Evolutionary conservation across 306 rosid species (phyloP), one percentile per base, ranked within the genome.

Genomic region (Quillaja saponaria): DNA sequence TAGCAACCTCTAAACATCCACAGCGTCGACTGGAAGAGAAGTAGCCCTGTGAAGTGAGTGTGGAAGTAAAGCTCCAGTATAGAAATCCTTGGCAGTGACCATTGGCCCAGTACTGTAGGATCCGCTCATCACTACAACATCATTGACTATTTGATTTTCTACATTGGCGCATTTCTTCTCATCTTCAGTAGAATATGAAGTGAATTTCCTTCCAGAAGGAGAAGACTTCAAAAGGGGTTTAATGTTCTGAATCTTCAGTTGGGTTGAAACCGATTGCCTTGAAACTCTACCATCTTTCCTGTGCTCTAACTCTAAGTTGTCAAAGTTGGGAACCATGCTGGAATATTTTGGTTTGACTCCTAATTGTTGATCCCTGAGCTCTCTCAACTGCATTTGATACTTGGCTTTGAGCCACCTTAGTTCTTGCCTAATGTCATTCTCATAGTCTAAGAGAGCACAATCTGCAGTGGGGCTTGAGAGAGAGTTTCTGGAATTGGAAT

Each of bases 361-460:
- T 28, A 89, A 67, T 50, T 87, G 95, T 35, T 80, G 94, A 73
- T 83, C 84, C 73, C 81, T 85, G n/a, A 83, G 78, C 85, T 80
- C 99, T 65, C 96, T 81, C 76, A 87, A 45, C 82, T 94, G 97
- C 81, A 90, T 68, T 76, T 94, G 97, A 77, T 87, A 94, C 67
- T 79, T 94, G 53, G 96, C 99, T 79, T 87, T 94, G 69, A 94
- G 97, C 99, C 99, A 94, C 82, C 97, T 82, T 8, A 94, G 68
- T 79, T 94, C 99, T 77, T 94, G 99, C 62, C 97, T 81, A 44
- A 94, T 86, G 58, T 89, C 96, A 52, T 94, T 94, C 72, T 84
- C 97, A 39, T 51, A 63, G 67, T 83, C 95, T 55, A 72, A 34
- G 15, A 66, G 39, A 60, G 68, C 74, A 64, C 67, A 33, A 5